phyloP scores from a whole-genome alignment of 495 filamentous ascomycete genomes.

The Astrocystis sublimbata region DNA sequence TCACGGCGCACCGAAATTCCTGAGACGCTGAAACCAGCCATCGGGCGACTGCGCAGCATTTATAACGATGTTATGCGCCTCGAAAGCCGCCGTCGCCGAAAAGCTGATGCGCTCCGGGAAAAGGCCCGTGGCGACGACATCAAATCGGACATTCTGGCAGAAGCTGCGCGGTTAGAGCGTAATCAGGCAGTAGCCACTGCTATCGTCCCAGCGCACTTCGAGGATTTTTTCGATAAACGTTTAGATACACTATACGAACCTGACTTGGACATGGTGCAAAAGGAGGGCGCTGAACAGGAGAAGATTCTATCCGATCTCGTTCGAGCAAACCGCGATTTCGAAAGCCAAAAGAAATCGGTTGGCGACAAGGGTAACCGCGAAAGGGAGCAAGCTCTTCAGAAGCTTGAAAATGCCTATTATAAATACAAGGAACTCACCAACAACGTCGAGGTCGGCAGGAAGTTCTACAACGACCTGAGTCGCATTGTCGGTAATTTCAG shows the following conservation, averaged over 20 bases:
- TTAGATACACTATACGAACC: constrained; percentile 72
- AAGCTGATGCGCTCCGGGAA: constrained; percentile 71
- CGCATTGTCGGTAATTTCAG: constrained; percentile 73
- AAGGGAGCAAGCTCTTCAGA: constrained; percentile 82
- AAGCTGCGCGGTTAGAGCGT: constrained; percentile 82
- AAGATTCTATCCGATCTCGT: constrained; percentile 65
- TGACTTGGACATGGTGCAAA: constrained; percentile 66
- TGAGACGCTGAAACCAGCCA: constrained; percentile 75
- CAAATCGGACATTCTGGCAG: constrained; percentile 74
- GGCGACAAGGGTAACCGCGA: constrained; percentile 76
- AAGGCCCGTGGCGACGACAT: constrained; percentile 89
- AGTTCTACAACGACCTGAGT: constrained; percentile 95
- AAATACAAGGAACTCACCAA: constrained; percentile 93
- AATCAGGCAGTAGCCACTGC: constrained; percentile 74
- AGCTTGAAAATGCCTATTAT: constrained; percentile 86
- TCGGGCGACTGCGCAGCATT: constrained; percentile 67
- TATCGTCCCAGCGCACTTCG: constrained; percentile 85
- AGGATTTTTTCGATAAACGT: constrained; percentile 82
- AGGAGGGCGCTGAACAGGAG: constrained; percentile 77
- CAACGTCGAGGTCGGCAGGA: constrained; percentile 84
- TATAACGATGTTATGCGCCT: constrained; percentile 82
- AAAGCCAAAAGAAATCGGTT: constrained; percentile 59
- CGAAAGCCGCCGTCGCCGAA: constrained; percentile 72
- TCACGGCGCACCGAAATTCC: constrained; percentile 76
- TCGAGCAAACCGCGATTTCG: constrained; percentile 77